Percentiles rank a stretch among this genome's conserved stretches.
Conservation (phyloP, 495 filamentous ascomycete genomes). For the Penicillium paradoxum region DNA sequence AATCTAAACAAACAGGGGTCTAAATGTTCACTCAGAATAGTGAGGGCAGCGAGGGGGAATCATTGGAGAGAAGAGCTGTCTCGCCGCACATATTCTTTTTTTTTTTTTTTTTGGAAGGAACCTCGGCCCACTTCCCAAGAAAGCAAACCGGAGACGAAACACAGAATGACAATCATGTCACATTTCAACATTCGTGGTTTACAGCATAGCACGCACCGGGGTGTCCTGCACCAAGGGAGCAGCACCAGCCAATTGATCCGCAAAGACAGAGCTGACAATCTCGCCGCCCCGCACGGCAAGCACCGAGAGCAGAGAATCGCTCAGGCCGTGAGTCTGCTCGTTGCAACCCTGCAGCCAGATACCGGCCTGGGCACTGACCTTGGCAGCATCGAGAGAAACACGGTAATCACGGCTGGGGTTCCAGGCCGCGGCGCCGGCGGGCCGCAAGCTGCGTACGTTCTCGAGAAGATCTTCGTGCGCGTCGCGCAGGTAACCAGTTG, state of each 20-base stretch:
- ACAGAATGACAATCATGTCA: not conserved
- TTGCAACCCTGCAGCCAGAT: conserved; percentile 96
- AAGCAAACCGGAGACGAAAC: not conserved
- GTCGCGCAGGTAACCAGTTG: conserved; percentile 79
- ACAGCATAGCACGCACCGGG: conserved; percentile 39
- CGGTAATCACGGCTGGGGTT: conserved; percentile 61
- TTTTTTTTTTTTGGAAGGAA: not conserved
- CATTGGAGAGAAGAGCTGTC: conserved; percentile 1
- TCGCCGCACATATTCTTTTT: not conserved
- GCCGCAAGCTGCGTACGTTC: conserved; percentile 57
- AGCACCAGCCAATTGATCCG: conserved; percentile 34
- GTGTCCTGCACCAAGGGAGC: conserved; percentile 34
- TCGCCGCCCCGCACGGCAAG: conserved; percentile 71
- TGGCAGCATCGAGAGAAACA: conserved; percentile 59
- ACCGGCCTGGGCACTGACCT: conserved; percentile 59
- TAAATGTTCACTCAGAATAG: conserved; percentile 6
- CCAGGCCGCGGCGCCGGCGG: conserved; percentile 40
- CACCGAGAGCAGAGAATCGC: conserved; percentile 75
- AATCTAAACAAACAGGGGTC: conserved; percentile 6
- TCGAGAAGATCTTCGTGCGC: conserved; percentile 74
- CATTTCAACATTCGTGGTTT: conserved; percentile 1
- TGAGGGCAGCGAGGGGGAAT: conserved; percentile 3
- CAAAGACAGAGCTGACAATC: conserved; percentile 73
- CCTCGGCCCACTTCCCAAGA: not conserved
- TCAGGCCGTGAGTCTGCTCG: conserved; percentile 84